Base-by-base conservation (phyloP, 2,329 filamentous ascomycete species). In the Zymoseptoria brevis region DNA sequence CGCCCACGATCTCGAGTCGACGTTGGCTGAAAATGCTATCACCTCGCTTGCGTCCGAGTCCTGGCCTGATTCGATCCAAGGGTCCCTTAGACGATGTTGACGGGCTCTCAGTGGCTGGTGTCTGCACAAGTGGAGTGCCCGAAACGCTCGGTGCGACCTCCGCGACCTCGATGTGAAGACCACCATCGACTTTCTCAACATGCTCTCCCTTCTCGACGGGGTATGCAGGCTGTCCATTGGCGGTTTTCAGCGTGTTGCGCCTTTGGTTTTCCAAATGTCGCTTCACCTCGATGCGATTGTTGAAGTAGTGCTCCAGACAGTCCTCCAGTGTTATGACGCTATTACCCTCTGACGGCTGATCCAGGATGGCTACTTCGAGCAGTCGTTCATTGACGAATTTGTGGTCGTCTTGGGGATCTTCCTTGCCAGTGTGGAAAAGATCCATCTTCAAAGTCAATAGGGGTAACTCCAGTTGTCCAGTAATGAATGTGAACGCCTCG, bases 401-500 rank as follows among this genome's bases (percentile, higher is more conserved):
- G 77, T 97, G 93, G 69, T 99, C 94, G 65, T 95, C 91, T 49
- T 85, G 84, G 54, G 88, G 87, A 62, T 87, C 84, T 68, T 89
- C 87, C 69, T 89, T 90, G 13, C 93, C 94, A 22, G 90, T 89
- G 69, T 96, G 94, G 67, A 93, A 96, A 13, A 97, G 85, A 71
- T 97, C 92, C 78, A 96, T 93, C 71, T 96, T 95, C 45, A 97
- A 76, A 0, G 92, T 92, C 24, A 97, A 81, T 1, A 97, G 80
- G 6, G 94, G 94, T 16, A 97, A 75, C 67, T 96, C 87, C 19
- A 99, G 81, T 21, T 87, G 90, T 65, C 91, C 92, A 0, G 93
- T 96, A 64, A 99, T 91, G 72, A 96, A 96, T 0, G 87, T 89
- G 71, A 97, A 97, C 0, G 92, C 92, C 74, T 99, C 94, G 0